Evolutionary conservation across 73 alveolate species (phyloP), one percentile per base, ranked within the genome.

Genomic region (Blepharisma stoltei): DNA sequence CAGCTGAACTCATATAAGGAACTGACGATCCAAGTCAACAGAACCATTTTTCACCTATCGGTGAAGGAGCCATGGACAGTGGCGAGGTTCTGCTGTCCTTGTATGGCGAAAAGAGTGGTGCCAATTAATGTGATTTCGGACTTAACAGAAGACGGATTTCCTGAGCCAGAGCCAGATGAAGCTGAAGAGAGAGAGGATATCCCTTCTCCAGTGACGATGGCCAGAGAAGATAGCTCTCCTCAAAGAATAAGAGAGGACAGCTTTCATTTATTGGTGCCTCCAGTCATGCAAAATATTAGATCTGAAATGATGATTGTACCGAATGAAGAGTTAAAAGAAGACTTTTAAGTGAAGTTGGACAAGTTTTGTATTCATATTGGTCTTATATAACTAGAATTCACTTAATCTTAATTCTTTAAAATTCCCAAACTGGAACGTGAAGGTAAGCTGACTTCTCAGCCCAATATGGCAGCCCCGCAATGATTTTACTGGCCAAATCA

Each of bases 351-450:
- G n/a, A 2, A 50, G 27, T 50, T 50, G 65, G 65, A 50, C n/a
- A 14, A 14, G 27, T 50, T 11, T 50, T 50, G 27, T 14, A 50
- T 50, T 48, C 21, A 11, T 50, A 50, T 50, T 50, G 21, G 65
- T 14, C 21, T 50, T 50, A 50, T 50, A 4, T 50, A 14, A 50
- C n/a, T 14, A 50, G 65, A 50, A 14, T 50, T 14, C n/a, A 14
- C 21, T 50, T 18, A 14, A 50, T 50, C n/a, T 50, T 14, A 50
- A 50, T 50, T 50, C 2, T 14, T 25, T 60, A 60, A 2, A 60
- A 14, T 9, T n/a, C 23, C 73, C 73, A 60, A 20, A 25, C 46
- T 9, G 73, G 73, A 14, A 60, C 5, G 23, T 60, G 73, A 14
- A 60, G 23, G 5, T 60, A 25, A n/a, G 23, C 37, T 14, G 48